Evolutionary conservation across 495 filamentous ascomycete species (phyloP).

Genomic region (Echria macrotheca): DNA sequence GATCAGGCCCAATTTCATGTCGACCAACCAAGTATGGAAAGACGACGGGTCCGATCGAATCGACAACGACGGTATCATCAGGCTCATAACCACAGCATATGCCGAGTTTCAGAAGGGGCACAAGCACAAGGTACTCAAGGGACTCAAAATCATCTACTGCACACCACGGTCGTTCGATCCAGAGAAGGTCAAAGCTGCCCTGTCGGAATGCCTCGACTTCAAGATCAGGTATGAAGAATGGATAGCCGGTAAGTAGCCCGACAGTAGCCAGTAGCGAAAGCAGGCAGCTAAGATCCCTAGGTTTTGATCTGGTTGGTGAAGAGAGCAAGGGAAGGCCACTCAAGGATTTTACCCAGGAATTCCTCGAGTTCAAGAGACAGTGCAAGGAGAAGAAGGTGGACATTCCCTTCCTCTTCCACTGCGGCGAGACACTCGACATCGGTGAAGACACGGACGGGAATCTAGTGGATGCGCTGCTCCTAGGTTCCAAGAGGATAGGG

Average conservation of each 20-base stretch:
- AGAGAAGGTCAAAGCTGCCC: conserved; percentile 53
- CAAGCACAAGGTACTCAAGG: conserved; percentile 26
- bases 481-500: conserved; percentile 80
- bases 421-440: conserved; percentile 79
- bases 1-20: conserved; percentile 54
- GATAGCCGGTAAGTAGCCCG: conserved; percentile 50
- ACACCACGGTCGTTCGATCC: conserved; percentile 52
- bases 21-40: conserved; percentile 44
- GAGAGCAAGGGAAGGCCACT: conserved; percentile 70
- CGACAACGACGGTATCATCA: conserved; percentile 44
- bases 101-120: conserved; percentile 38
- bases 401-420: conserved; percentile 95
- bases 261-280: background rate
- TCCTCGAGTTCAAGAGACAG: conserved; percentile 75
- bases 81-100: conserved; percentile 46
- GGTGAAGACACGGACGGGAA: conserved; percentile 76
- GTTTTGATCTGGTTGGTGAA: conserved; percentile 86
- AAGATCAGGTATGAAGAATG: conserved; percentile 74
- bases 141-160: conserved; percentile 50
- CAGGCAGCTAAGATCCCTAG: conserved; percentile 24
- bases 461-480: conserved; percentile 78
- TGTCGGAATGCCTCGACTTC: conserved; percentile 72
- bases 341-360: conserved; percentile 61
- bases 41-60: conserved; percentile 39
- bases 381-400: conserved; percentile 65